Evolutionary conservation across 352 stramenopile species (phyloP), one percentile per base, ranked within the genome.

Genomic region (Pythium aristosporum): DNA sequence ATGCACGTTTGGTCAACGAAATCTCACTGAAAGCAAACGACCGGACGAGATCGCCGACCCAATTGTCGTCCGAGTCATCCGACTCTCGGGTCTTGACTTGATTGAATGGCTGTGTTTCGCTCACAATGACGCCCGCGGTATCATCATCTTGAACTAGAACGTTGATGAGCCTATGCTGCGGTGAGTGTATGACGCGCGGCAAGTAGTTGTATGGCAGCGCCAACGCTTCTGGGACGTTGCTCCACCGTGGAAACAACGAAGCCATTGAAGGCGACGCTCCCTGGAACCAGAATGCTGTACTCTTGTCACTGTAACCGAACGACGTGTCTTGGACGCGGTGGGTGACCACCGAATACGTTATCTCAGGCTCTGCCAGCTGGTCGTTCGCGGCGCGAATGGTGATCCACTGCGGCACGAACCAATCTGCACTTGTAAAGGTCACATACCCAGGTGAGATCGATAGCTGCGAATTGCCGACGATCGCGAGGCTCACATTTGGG

Each of bases 151-250:
- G 18, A 3, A 91, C 72, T 3, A 64, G 49, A 7, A 89, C 74
- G 39, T 87, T 89, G 12, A 93, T 67, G 0, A 28, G 50, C 10
- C 55, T 62, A 46, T 90, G 80, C 36, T 69, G 34, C 0, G 84
- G 84, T 4, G 77, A 77, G 18, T 85, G 51, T 0, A 89, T 32
- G 5, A 89, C 63, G 10, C 70, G 77, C 11, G 84, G 82, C 10
- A 89, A 28, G 11, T 65, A 56, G 58, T 93, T 93, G 61, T 89
- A 93, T 25, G 80, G 80, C n/a, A 89, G 71, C 10, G 10, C 32
- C 6, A 13, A 20, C 2, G 61, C 63, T 18, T 67, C 51, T 7
- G 18, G 10, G 8, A 42, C 23, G 47, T 50, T 52, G 36, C 63
- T 65, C 72, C 75, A 79, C 0, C n/a, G 18, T 25, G 77, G 66